Base-by-base conservation (phyloP, 2,329 filamentous ascomycete species). In the Metarhizium album region DNA sequence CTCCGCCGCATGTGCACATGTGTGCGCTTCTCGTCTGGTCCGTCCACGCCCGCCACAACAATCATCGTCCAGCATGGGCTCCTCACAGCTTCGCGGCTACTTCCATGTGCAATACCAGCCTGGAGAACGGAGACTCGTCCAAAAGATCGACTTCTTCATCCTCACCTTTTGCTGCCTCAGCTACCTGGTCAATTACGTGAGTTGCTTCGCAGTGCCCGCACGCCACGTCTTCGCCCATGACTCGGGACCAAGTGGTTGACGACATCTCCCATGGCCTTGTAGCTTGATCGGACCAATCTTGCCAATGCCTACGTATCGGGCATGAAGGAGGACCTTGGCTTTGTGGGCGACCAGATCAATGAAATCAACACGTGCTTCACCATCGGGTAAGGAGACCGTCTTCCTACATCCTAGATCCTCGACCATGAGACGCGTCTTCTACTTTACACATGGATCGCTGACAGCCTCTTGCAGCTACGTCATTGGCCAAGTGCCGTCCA, bases 401-500 rank as follows among this genome's bases (percentile, higher is more conserved):
- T 18, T 5, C n/a, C 6, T n/a, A n/a, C n/a, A n/a, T n/a, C n/a
- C n/a, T n/a, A n/a, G n/a, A n/a, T n/a, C n/a, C n/a, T n/a, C n/a
- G n/a, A n/a, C 16, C 16, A 9, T 20, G 14, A 9, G 35, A 3
- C 37, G 4, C n/a, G n/a, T 20, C 18, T 20, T 11, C n/a, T 11
- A 1, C 18, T 14, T 37, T 16, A n/a, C n/a, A 18, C 13, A 37
- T 18, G 9, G 37, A 18, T n/a, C n/a, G n/a, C 37, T 40, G n/a
- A 18, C 37, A 18, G n/a, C n/a, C 3, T 40, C 7, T 20, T n/a
- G 14, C 24, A 64, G 66, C 14, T 72, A 73, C 49, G 64, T 74
- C 24, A 58, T 83, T 3, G 80, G 81, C 1, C 80, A 84, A 60
- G 68, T 83, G n/a, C 80, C 80, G 0, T 78, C 74, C 46, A 83